Percentiles rank a stretch among this genome's conserved stretches.
Evolutionary conservation across 441 rosid genomes (phyloP).

Genomic region (Adansonia madagascariensis): DNA sequence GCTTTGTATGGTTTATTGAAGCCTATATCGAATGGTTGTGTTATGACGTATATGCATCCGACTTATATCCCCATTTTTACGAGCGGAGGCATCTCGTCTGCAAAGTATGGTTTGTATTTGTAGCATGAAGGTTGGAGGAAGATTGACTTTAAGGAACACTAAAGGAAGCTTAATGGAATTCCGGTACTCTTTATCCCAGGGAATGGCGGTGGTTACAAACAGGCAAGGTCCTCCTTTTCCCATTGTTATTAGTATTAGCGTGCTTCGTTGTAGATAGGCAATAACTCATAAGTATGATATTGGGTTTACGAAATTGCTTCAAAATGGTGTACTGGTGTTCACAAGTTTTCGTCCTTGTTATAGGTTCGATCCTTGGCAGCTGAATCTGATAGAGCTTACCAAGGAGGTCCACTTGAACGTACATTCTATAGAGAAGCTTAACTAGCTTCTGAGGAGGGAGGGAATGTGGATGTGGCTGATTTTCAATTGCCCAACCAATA

Average conservation of each 20-base stretch:
- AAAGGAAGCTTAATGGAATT: conserved; percentile 76
- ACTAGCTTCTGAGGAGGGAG: conserved; percentile 57
- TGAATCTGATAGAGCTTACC: conserved; percentile 92
- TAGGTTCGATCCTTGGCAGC: conserved; percentile 96
- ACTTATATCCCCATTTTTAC: conserved; percentile 79
- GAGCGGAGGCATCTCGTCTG: conserved; percentile 40
- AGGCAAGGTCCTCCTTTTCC: conserved; percentile 49
- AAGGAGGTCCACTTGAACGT: conserved; percentile 81
- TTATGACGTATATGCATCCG: conserved; percentile 94
- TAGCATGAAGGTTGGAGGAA: conserved; percentile 97
- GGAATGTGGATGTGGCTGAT: conserved; percentile 43
- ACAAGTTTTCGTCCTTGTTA: conserved; percentile 18
- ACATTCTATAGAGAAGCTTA: conserved; percentile 76
- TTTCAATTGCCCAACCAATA: conserved; percentile 68
- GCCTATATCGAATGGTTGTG: conserved; percentile 79
- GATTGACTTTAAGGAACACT: conserved; percentile 75
- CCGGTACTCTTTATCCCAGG: conserved; percentile 97
- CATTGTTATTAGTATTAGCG: background rate
- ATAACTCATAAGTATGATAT: background rate
- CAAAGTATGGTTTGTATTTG: conserved; percentile 74
- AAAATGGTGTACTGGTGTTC: background rate
- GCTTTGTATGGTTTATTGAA: conserved; percentile 64
- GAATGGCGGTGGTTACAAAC: conserved; percentile 94
- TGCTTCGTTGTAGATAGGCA: conserved; percentile 5
- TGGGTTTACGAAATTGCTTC: background rate